Base-by-base conservation (phyloP, 78 protist species). In the Paratrimastix pyriformis region DNA sequence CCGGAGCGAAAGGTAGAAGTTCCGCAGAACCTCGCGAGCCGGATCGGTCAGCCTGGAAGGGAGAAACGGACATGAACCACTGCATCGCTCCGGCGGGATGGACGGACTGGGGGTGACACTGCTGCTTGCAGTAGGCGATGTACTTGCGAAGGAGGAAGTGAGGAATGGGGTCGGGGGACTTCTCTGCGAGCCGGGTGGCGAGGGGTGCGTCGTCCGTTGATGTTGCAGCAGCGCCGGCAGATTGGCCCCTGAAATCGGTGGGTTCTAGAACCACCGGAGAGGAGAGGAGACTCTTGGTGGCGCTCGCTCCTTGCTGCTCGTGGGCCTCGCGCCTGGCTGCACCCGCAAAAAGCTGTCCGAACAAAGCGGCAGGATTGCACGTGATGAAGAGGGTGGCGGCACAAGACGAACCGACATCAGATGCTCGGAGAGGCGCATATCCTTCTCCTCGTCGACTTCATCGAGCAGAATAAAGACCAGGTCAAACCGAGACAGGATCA, bases 401-500 rank as follows among this genome's bases (percentile, higher is more conserved):
- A 52, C 57, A 52, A 52, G 35, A 48, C 65, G 82, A 39, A 90
- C 26, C 40, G 78, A 69, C 77, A 93, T 79, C 37, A 96, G 95
- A 79, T 96, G 97, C 26, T 65, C 71, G 26, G 98, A 90, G 11
- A 96, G 87, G 21, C 85, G n/a, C n/a, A 45, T 74, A 52, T 94
- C 98, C 75, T 55, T 75, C 7, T 62, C 78, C 15, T 29, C 75
- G 48, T 89, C 90, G 5, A 94, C 94, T 37, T 50, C 70, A 74
- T 97, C 98, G 38, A 93, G 50, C 38, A 97, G 75, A 43, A 97
- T 84, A 83, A 94, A 97, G 32, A 95, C 70, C 35, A 97, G 74
- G 65, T 97, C 99, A 59, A 97, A 97, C 30, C 99, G 77, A 13
- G 96, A 88, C 11, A 96, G 81, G 0, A 96, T 35, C n/a, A 95